Evolutionary conservation across 495 filamentous ascomycete species (phyloP).

Genomic region (Entonaema liquescens): DNA sequence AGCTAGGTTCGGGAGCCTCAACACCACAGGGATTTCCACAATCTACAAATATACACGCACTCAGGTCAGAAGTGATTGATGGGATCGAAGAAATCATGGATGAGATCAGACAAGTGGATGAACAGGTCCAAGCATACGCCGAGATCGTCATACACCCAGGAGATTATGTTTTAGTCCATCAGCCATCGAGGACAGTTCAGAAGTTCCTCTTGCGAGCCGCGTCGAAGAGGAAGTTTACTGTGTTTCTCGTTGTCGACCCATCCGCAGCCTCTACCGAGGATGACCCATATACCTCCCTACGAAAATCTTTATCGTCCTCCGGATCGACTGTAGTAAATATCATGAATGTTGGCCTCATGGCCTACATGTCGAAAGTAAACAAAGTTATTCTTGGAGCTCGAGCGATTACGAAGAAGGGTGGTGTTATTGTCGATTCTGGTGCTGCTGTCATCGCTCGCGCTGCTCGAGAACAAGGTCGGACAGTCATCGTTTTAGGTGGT

Average conservation of each 20-base stretch:
- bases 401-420: conserved; percentile 85
- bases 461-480: conserved; percentile 78
- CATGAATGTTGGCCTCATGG: conserved; percentile 84
- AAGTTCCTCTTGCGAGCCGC: conserved; percentile 87
- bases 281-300: conserved; percentile 60
- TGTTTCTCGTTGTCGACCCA: conserved; percentile 77
- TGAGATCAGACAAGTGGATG: conserved; percentile 86
- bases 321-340: conserved; percentile 85
- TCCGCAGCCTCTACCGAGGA: conserved; percentile 50
- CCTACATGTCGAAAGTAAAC: conserved; percentile 91
- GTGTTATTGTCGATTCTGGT: conserved; percentile 80
- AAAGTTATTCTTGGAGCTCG: conserved; percentile 91
- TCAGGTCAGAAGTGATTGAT: conserved; percentile 87
- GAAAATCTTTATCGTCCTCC: conserved; percentile 76
- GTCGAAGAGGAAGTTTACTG: conserved; percentile 84
- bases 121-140: conserved; percentile 85
- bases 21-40: conserved; percentile 49
- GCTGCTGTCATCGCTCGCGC: conserved; percentile 81
- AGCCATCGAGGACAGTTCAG: conserved; percentile 81
- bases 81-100: conserved; percentile 92
- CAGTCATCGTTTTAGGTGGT: conserved; percentile 83
- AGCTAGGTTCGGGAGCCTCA: conserved; percentile 52
- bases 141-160: conserved; percentile 89
- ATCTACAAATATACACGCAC: conserved; percentile 58
- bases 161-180: conserved; percentile 87